These are phyloP conservation scores for Xylaria sp. DNA, from an alignment of 2,329 filamentous ascomycete genomes.

Conservation along the genomic window DNA sequence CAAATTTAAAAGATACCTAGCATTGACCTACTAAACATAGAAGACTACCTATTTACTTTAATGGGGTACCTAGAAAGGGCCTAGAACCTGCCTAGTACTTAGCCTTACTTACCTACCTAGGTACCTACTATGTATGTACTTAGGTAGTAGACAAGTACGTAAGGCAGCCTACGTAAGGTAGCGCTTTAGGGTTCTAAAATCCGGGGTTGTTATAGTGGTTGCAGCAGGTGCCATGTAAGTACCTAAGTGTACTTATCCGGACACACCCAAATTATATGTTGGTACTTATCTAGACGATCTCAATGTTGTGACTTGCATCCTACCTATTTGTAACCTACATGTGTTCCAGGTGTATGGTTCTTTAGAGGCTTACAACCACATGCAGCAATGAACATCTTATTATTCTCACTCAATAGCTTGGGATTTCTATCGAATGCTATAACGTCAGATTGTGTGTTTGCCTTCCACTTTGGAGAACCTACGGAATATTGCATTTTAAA, in stretches of 20 bases:
- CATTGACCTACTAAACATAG: no score
- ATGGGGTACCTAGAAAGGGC: no score
- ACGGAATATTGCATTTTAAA: conserved; percentile 30
- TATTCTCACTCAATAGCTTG: neutral
- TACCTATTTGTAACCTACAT: no score
- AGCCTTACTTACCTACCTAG: no score
- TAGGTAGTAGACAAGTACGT: neutral
- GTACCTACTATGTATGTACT: neutral
- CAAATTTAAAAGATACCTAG: no score
- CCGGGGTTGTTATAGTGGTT: conserved; percentile 18
- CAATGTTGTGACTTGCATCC: no score
- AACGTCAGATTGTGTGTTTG: no score
- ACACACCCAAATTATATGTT: neutral
- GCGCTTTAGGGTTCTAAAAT: neutral
- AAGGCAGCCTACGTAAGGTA: neutral
- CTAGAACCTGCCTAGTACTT: no score
- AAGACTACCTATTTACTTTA: no score
- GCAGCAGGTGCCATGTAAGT: no score
- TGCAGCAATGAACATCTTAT: neutral
- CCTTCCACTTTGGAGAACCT: neutral
- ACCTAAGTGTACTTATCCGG: no score
- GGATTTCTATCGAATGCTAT: neutral
- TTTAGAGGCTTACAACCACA: conserved; percentile 1
- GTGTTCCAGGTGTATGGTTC: neutral
- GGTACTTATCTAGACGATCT: neutral